Evolutionary conservation across 768 basidiomycete species (phyloP), one percentile per base, ranked within the genome.

Genomic region (Mycena vitilis): DNA sequence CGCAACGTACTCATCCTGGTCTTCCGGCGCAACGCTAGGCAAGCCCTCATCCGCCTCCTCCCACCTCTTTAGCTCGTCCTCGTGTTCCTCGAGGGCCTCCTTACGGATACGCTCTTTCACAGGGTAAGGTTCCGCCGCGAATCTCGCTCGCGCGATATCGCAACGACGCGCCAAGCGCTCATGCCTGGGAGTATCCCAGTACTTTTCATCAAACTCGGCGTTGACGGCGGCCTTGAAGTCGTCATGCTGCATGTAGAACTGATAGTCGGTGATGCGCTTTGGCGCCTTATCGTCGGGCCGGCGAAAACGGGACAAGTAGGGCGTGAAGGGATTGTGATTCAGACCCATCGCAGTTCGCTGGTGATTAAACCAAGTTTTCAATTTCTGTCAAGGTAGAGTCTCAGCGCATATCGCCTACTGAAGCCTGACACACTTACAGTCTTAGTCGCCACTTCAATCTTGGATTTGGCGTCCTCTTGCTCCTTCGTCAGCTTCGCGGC

Each of bases 1-100:
- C 30, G 30, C 40, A 16, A 52, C 51, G 10, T 23, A 52, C 40
- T 58, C 40, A n/a, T 23, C 13, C 20, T 42, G 38, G 15, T 56
- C 55, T 38, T 56, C 55, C 9, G 15, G 18, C 4, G 40, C 23
- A 11, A 25, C 13, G 55, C 55, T 56, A 10, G 55, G 55, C 22
- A 56, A 12, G 38, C 55, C 55, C 22, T 56, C 55, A 4, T 42
- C 40, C 16, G 55, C 55, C n/a, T 56, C 55, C 22, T 42, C 23
- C 55, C 55, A 56, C 38, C 10, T 5, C 10, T 5, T 6, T 2
- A 56, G 6, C 16, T 56, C 22, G 20, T 23, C 55, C n/a, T 56
- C 22, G 11, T 23, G 55, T 18, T 56, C 55, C 22, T 9, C 22
- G 10, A 5, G 5, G 11, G 55, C 55, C 55, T 56, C 55, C 8